Evolutionary conservation across 441 rosid species (phyloP).

Genomic region (Aquilaria agallochum): DNA sequence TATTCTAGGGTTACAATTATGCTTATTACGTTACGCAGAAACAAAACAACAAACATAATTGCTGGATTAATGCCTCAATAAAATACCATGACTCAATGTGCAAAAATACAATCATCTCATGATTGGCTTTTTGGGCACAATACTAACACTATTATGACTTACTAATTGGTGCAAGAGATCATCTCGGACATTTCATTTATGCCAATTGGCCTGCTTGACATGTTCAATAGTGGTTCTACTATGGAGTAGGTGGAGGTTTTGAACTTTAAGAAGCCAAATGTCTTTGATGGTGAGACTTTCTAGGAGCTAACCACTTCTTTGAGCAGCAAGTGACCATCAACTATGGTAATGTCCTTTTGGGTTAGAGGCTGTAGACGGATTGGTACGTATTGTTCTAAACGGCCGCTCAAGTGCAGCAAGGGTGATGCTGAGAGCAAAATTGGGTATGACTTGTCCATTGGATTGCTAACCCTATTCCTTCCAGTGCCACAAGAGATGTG

Average conservation of each 20-base stretch:
- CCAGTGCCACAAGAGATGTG: slow-evolving; percentile 62
- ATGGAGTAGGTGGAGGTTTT: slow-evolving; percentile 51
- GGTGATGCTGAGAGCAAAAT: slow-evolving; percentile 43
- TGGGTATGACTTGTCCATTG: slow-evolving; percentile 40
- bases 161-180: slow-evolving; percentile 44
- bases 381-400: slow-evolving; percentile 71
- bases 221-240: slow-evolving; percentile 84
- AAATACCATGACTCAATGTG: too few species aligned
- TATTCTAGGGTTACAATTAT: too few species aligned
- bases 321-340: slow-evolving; percentile 32
- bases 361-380: slow-evolving; percentile 79
- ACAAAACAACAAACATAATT: too few species aligned
- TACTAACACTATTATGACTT: slow-evolving; percentile 4
- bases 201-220: slow-evolving; percentile 77
- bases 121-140: too few species aligned
- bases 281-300: slow-evolving; percentile 51
- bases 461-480: slow-evolving; percentile 53
- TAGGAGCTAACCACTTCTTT: slow-evolving; percentile 34
- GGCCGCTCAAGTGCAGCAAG: slow-evolving; percentile 57
- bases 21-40: too few species aligned
- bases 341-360: slow-evolving; percentile 40
- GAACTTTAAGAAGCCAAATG: slow-evolving; percentile 28
- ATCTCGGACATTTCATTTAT: slow-evolving; percentile 59
- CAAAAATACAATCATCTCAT: too few species aligned
- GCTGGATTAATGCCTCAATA: too few species aligned